Conservation (phyloP, 345 rosid species). For the Salix viminalis region DNA sequence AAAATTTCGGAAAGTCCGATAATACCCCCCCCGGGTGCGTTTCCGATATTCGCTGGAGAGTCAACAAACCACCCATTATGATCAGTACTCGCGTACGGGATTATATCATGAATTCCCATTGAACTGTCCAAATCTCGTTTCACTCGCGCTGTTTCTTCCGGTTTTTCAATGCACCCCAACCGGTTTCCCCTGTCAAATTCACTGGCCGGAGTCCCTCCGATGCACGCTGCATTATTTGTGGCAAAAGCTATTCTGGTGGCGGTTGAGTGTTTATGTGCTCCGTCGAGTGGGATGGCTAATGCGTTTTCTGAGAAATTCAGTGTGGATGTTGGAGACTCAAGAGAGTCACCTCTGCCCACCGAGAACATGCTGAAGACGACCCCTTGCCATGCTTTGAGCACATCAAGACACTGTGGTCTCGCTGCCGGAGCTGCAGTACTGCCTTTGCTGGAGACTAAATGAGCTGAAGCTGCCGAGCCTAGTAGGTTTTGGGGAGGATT, state of each 20-base stretch:
- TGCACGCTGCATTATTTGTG: not conserved
- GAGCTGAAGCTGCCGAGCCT: not conserved
- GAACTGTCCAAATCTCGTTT: conserved; percentile 9
- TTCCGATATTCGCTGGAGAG: not conserved
- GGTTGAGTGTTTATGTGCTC: not conserved
- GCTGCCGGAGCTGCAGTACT: not conserved
- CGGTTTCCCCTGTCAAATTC: conserved; percentile 1
- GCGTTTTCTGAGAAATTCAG: conserved; percentile 20
- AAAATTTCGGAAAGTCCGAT: conserved; percentile 20
- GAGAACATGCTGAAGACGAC: conserved; percentile 29
- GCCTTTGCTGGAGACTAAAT: not conserved
- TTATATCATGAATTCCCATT: conserved; percentile 13
- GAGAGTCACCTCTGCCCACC: conserved; percentile 2
- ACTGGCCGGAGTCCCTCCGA: not conserved
- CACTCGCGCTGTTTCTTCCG: not conserved
- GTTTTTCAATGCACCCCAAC: conserved; percentile 4
- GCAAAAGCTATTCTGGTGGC: not conserved
- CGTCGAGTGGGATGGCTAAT: not conserved
- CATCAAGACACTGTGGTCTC: conserved; percentile 45
- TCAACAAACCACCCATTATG: not conserved
- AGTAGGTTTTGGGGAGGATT: conserved; percentile 8
- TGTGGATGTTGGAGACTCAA: conserved; percentile 37
- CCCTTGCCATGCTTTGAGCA: conserved; percentile 42
- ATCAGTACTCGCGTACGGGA: not conserved
- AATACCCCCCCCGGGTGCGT: conserved; percentile 4